These are phyloP conservation scores for Cymbopogon citratus DNA, from an alignment of 176 grass and related monocot species.

Conservation along the genomic window DNA sequence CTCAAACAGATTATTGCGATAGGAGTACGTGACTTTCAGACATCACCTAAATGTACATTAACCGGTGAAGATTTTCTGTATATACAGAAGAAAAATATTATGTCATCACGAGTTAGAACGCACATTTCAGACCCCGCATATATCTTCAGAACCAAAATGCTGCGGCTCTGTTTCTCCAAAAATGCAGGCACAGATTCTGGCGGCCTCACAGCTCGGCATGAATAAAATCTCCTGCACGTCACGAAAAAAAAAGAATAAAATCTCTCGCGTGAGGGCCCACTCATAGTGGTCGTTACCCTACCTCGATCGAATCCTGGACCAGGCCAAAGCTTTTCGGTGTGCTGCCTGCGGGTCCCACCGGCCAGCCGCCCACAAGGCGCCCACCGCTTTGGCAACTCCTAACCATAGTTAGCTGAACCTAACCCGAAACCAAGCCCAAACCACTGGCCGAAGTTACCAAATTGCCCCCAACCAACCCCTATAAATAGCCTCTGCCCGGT, in stretches of 20 bases:
- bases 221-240: background rate
- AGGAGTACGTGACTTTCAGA: too few relatives aligned
- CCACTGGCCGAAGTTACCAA: background rate
- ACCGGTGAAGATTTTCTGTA: background rate
- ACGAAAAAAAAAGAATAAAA: too few relatives aligned
- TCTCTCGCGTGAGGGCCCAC: background rate
- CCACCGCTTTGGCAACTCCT: background rate
- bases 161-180: background rate
- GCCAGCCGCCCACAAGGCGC: background rate
- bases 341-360: background rate
- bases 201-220: background rate
- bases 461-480: background rate
- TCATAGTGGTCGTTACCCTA: conserved; percentile 6
- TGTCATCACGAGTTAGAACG: background rate
- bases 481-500: background rate
- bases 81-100: too few relatives aligned
- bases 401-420: conserved; percentile 13
- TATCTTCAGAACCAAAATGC: background rate
- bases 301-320: background rate
- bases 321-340: conserved; percentile 11
- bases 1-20: too few relatives aligned
- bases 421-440: background rate
- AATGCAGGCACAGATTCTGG: background rate
- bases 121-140: background rate
- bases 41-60: too few relatives aligned